Percentiles rank a stretch among this genome's conserved stretches.
Evolutionary conservation across 306 rosid genomes (phyloP).

Genomic region (Amphicarpaea edgeworthii): DNA sequence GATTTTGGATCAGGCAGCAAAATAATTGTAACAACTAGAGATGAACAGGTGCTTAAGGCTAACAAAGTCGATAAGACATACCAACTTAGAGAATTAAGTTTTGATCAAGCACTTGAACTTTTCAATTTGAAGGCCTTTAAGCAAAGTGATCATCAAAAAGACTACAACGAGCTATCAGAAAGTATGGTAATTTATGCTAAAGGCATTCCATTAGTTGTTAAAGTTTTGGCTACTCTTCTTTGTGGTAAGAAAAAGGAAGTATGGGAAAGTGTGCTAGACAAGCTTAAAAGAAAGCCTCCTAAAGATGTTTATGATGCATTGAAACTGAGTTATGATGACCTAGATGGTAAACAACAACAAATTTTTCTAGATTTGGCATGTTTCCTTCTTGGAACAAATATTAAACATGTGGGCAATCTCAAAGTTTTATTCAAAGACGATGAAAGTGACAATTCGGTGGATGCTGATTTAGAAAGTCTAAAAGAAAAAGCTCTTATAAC

Average conservation of each 20-base stretch:
- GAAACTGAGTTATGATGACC: background rate
- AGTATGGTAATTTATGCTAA: too few relatives aligned
- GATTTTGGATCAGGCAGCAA: background rate
- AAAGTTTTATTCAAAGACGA: too few relatives aligned
- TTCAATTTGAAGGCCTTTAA: too few relatives aligned
- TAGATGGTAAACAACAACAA: background rate
- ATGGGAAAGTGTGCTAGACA: background rate
- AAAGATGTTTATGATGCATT: background rate
- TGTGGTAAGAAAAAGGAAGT: background rate
- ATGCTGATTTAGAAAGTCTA: too few relatives aligned
- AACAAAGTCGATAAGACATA: background rate
- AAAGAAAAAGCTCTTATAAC: too few relatives aligned
- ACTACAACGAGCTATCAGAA: background rate
- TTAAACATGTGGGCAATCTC: background rate
- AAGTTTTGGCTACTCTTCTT: background rate
- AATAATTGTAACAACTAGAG: background rate
- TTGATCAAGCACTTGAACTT: too few relatives aligned
- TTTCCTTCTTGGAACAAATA: background rate
- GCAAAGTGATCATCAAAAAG: background rate
- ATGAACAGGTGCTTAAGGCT: background rate
- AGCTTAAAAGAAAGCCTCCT: background rate
- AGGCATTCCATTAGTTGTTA: background rate
- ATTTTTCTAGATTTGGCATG: background rate
- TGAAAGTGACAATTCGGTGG: too few relatives aligned
- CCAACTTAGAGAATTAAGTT: background rate